A percentile compares a stretch with the other conserved stretches of the same genome.
These are phyloP conservation scores for Cercophora sp. DNA, from an alignment of 495 filamentous ascomycete genomes.

Conservation along the genomic window DNA sequence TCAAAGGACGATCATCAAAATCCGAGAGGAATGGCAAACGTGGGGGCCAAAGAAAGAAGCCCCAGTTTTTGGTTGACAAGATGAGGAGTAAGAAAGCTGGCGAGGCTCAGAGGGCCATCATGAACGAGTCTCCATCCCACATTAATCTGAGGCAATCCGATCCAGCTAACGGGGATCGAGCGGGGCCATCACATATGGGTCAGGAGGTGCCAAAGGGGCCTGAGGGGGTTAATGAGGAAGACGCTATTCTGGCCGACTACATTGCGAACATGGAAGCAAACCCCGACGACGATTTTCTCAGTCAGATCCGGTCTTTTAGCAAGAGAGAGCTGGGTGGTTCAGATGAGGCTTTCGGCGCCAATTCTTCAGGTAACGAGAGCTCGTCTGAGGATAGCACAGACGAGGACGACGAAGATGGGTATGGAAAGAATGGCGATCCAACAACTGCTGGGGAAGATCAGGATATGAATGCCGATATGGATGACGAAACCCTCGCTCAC, in stretches of 20 bases:
- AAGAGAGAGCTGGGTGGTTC: constrained; percentile 48
- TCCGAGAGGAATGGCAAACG: not conserved
- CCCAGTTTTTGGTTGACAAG: not conserved
- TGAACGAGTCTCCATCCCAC: no score
- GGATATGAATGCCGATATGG: constrained; percentile 38
- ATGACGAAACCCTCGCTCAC: constrained; percentile 57
- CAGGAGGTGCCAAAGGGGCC: no score
- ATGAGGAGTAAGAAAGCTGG: no score
- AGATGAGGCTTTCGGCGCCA: constrained; percentile 23
- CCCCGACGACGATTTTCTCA: constrained; percentile 30
- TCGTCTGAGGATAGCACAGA: not conserved
- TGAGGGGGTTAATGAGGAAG: constrained; percentile 40
- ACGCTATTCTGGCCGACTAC: constrained; percentile 67
- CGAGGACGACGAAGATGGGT: constrained; percentile 4
- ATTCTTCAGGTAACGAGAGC: no score
- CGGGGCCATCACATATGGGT: no score
- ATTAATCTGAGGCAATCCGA: no score
- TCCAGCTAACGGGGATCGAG: no score
- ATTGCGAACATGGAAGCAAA: constrained; percentile 63
- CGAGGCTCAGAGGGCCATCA: no score
- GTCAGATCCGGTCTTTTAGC: constrained; percentile 22
- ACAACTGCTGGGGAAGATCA: constrained; percentile 9
- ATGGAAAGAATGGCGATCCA: not conserved
- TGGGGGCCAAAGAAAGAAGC: not conserved
- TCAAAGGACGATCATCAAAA: constrained; percentile 47